Conservation (phyloP, 23 red algal species). For the Gracilaria domingensis region DNA sequence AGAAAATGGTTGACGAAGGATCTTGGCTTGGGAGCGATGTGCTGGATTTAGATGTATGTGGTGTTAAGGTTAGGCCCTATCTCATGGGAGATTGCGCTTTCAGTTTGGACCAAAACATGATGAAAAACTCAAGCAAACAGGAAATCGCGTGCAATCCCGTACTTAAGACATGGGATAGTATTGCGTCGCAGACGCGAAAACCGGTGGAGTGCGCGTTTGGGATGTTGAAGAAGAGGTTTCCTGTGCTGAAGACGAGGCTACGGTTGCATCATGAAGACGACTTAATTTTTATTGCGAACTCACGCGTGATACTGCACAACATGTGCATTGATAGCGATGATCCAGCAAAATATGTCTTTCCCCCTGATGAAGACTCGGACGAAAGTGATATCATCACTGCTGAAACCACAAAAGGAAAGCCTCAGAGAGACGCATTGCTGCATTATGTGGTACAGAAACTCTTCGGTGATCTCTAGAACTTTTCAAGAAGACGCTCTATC, state of each 20-base stretch:
- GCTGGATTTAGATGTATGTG: neutral
- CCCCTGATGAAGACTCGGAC: neutral
- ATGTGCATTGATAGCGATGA: neutral
- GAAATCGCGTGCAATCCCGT: neutral
- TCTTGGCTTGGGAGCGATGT: neutral
- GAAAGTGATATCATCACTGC: neutral
- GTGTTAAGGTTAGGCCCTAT: neutral
- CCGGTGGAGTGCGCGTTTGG: slow-evolving; percentile 9
- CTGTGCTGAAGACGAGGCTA: neutral
- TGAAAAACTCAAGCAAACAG: neutral
- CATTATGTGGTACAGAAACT: too few relatives aligned
- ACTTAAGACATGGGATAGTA: slow-evolving; percentile 24
- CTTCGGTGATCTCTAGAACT: too few relatives aligned
- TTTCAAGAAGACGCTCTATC: too few relatives aligned
- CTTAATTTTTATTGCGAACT: neutral
- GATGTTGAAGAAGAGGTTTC: neutral
- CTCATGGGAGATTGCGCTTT: slow-evolving; percentile 46
- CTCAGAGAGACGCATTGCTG: too few relatives aligned
- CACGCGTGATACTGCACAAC: neutral
- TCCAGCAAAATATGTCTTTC: neutral
- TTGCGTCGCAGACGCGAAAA: slow-evolving; percentile 6
- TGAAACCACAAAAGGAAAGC: neutral
- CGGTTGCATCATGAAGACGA: neutral
- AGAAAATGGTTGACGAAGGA: slow-evolving; percentile 15
- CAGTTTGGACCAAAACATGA: slow-evolving; percentile 1